phyloP scores from a whole-genome alignment of 345 rosid genomes.

The Rhodamnia argentea region DNA sequence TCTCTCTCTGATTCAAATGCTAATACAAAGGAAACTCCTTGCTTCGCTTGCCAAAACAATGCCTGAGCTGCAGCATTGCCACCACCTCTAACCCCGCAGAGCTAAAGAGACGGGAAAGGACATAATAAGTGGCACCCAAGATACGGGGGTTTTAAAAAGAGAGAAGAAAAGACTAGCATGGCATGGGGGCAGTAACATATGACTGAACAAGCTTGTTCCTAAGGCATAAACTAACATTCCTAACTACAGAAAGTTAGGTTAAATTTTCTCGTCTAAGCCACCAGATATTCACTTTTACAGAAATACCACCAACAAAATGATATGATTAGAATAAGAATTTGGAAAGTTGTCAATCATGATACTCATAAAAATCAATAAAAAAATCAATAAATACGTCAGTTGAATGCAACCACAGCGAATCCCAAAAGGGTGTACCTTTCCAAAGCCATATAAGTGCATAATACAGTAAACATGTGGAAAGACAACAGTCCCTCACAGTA shows the following conservation, averaged over 20 bases:
- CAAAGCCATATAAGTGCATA: neutral
- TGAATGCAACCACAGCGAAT: neutral
- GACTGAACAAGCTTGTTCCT: neutral
- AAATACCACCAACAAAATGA: neutral
- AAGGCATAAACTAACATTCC: too few relatives aligned
- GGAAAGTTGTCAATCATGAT: neutral
- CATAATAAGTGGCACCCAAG: neutral
- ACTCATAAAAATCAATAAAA: neutral
- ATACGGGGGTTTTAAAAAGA: neutral
- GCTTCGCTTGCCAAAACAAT: conserved; percentile 82
- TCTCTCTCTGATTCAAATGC: conserved; percentile 93
- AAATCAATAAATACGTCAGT: neutral
- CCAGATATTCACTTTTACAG: neutral
- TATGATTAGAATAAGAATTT: neutral
- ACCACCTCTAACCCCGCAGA: conserved; percentile 98
- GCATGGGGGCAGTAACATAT: neutral
- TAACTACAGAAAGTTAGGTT: neutral
- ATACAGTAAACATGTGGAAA: neutral
- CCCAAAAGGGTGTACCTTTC: neutral
- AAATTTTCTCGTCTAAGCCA: neutral
- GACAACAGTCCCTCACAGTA: neutral
- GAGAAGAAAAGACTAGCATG: neutral
- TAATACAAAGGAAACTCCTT: conserved; percentile 64
- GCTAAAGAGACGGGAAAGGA: conserved; percentile 17
- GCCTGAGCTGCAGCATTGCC: conserved; percentile 98